phyloP scores from a whole-genome alignment of 371 early-diverging fungal genomes.

The Apophysomyces trapeziformis region DNA sequence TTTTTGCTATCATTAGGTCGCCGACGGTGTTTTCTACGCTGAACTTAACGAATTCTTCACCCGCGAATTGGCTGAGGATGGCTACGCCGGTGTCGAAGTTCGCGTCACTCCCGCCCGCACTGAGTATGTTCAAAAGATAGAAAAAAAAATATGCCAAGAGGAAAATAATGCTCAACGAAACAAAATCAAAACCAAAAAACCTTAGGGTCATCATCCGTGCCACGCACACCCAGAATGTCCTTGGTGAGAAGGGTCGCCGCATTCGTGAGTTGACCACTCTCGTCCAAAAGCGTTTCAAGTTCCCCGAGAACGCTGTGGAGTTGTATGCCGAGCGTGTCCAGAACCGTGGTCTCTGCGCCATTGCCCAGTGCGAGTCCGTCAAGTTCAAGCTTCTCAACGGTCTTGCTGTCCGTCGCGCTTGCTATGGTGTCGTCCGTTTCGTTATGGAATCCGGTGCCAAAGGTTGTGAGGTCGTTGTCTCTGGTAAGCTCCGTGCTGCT shows the following conservation, averaged over 20 bases:
- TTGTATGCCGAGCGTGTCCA: conserved; percentile 99
- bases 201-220: conserved; percentile 95
- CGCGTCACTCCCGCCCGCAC: conserved; percentile 98
- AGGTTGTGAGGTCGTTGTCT: conserved; percentile 99
- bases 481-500: conserved; percentile 99
- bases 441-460: conserved; percentile 99
- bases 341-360: conserved; percentile 98
- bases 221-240: conserved; percentile 97
- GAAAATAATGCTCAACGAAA: background rate
- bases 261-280: conserved; percentile 98
- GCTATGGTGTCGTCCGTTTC: conserved; percentile 98
- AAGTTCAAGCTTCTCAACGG: conserved; percentile 97
- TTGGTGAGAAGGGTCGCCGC: conserved; percentile 99
- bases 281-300: conserved; percentile 98
- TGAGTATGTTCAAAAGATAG: conserved; percentile 58
- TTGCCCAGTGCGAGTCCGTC: conserved; percentile 99
- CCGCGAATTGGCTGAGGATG: conserved; percentile 90
- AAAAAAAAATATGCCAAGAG: background rate
- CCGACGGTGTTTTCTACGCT: conserved; percentile 99
- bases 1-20: conserved; percentile 57
- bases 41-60: conserved; percentile 99
- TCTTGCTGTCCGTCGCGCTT: conserved; percentile 97
- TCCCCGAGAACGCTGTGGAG: conserved; percentile 97
- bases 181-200: background rate
- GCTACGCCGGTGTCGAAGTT: conserved; percentile 98